Base-by-base conservation (phyloP, 352 stramenopile species). In the Ophiocytium majus region DNA sequence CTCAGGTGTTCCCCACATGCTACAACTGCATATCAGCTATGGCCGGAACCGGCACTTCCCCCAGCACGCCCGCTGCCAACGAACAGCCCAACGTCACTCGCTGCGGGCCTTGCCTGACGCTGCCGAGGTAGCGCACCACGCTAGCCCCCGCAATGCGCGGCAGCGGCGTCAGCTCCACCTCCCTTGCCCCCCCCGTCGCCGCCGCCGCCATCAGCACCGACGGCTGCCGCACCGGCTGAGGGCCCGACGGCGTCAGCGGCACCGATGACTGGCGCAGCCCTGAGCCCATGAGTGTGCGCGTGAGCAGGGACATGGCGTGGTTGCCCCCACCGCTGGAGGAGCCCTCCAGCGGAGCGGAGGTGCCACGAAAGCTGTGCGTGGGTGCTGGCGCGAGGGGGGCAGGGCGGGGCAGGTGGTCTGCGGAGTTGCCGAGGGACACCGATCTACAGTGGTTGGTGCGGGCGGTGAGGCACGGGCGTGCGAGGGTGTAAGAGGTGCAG, bases 131-230 rank as follows among this genome's bases (percentile, higher is more conserved):
- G 50, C 84, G 57, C 28, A 49, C 79, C 31, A 88, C 79, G 10
- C 84, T 75, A n/a, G 78, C 84, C 23, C 84, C 84, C 10, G 84
- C 74, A 10, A 88, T 57, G 31, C 37, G 43, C 50, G 63, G 63
- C 28, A 88, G 81, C 57, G 84, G 84, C 37, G 84, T 86, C 84
- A 88, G 82, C 79, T 88, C 84, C 50, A 88, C 83, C 64, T 87
- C 0, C 63, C 19, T 17, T 33, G 0, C 37, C 31, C 17, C 5
- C 31, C 17, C 5, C 43, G 5, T 5, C 43, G 43, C 43, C 43
- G 43, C 43, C 43, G 43, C 43, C 43, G 43, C 43, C 43, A 14
- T 14, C 5, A 14, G 14, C 43, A 57, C 43, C 43, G 43, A 14
- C 43, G 43, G 14, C 43, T 14, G 43, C 43, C 43, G 43, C 43